Evolutionary conservation across 352 stramenopile genomes (phyloP).

Genomic region (Pythium pyrilobum): DNA sequence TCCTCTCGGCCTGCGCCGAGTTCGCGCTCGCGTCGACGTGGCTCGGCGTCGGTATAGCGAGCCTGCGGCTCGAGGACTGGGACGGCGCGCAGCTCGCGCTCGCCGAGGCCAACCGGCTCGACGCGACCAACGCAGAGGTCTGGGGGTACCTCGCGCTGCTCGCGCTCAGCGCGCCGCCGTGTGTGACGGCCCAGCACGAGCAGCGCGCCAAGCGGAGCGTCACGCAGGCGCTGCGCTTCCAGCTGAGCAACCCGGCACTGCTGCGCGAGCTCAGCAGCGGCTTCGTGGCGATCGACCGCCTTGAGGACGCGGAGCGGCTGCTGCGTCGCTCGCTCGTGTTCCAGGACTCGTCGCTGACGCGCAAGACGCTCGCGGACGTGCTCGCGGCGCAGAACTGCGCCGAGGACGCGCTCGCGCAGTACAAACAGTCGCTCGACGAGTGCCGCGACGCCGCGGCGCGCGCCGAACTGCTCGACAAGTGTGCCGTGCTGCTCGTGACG

Average conservation of each 20-base stretch:
- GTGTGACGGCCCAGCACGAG: slow-evolving; percentile 31
- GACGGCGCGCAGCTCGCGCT: slow-evolving; percentile 54
- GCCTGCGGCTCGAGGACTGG: slow-evolving; percentile 56
- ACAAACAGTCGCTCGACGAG: slow-evolving; percentile 50
- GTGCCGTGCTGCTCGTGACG: slow-evolving; percentile 57
- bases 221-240: slow-evolving; percentile 51
- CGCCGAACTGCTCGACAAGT: slow-evolving; percentile 48
- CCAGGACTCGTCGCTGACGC: slow-evolving; percentile 68
- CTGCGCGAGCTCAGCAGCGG: slow-evolving; percentile 77
- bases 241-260: slow-evolving; percentile 56
- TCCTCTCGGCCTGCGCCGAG: slow-evolving; percentile 50
- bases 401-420: slow-evolving; percentile 63
- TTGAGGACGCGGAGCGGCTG: slow-evolving; percentile 67
- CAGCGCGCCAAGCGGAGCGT: slow-evolving; percentile 41
- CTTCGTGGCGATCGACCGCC: slow-evolving; percentile 70
- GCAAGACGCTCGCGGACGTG: slow-evolving; percentile 75
- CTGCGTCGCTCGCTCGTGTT: slow-evolving; percentile 56
- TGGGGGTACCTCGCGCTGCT: slow-evolving; percentile 75
- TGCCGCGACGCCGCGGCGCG: slow-evolving; percentile 35
- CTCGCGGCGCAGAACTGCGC: slow-evolving; percentile 76
- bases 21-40: slow-evolving; percentile 67
- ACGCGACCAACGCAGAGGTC: slow-evolving; percentile 57
- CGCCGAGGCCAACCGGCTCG: slow-evolving; percentile 68
- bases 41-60: slow-evolving; percentile 72
- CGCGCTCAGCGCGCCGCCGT: slow-evolving; percentile 26